These are phyloP conservation scores for Xylaria sp. DNA, from an alignment of 2,329 filamentous ascomycete genomes.

Conservation along the genomic window DNA sequence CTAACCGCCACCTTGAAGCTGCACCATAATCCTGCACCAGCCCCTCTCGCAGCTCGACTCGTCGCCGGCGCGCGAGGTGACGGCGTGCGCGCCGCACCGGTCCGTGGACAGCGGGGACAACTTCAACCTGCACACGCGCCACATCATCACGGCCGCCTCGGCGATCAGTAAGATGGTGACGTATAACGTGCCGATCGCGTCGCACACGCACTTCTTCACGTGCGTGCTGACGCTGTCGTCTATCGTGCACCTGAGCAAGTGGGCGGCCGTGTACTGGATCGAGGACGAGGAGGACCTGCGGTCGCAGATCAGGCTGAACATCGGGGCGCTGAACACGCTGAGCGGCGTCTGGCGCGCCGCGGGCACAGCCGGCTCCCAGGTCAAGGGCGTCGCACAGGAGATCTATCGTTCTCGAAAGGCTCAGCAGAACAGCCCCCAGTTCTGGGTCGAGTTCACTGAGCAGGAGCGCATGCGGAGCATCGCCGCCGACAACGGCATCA, in stretches of 20 bases:
- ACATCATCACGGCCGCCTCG: constrained; percentile 81
- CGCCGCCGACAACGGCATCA: constrained; percentile 67
- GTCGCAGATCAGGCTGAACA: constrained; percentile 81
- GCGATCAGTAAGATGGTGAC: constrained; percentile 80
- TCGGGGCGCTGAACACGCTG: constrained; percentile 76
- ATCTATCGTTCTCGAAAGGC: constrained; percentile 71
- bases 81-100: constrained; percentile 72
- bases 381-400: constrained; percentile 81
- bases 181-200: constrained; percentile 75
- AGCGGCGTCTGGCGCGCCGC: constrained; percentile 79
- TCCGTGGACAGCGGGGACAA: constrained; percentile 59
- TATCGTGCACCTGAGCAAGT: constrained; percentile 84
- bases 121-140: constrained; percentile 77
- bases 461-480: constrained; percentile 66
- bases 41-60: constrained; percentile 79
- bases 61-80: constrained; percentile 66
- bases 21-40: constrained; percentile 80
- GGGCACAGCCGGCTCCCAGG: constrained; percentile 73
- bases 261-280: constrained; percentile 71
- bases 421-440: constrained; percentile 62
- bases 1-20: constrained; percentile 50
- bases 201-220: constrained; percentile 85
- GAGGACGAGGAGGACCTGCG: constrained; percentile 73
- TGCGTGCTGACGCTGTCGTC: constrained; percentile 82
- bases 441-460: constrained; percentile 65